A percentile compares a stretch with the other conserved stretches of the same genome.
Conservation (phyloP, 805 yeast species). For the Debaryomyces maramus region DNA sequence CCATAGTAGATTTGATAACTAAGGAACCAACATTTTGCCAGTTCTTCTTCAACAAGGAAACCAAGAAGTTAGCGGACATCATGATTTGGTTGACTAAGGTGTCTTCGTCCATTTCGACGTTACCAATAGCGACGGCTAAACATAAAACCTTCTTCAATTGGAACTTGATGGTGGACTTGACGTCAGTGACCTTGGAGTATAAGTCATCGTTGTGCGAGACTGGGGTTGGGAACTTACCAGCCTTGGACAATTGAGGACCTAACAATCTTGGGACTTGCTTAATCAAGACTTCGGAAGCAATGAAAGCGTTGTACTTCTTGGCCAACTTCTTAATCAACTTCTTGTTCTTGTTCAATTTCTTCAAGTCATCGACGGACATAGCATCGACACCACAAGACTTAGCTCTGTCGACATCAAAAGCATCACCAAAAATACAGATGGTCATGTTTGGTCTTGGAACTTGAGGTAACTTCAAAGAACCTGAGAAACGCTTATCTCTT, state of each 20-base stretch:
- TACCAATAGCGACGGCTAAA: slow-evolving; percentile 98
- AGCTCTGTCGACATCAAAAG: slow-evolving; percentile 99
- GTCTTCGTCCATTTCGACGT: slow-evolving; percentile 99
- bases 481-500: slow-evolving; percentile 99
- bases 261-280: slow-evolving; percentile 99
- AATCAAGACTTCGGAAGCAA: slow-evolving; percentile 98
- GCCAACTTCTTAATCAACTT: slow-evolving; percentile 99
- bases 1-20: slow-evolving; percentile 99
- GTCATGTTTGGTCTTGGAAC: slow-evolving; percentile 99
- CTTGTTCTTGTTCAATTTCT: slow-evolving; percentile 99
- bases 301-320: slow-evolving; percentile 99
- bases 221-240: slow-evolving; percentile 99
- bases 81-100: slow-evolving; percentile 94
- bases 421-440: slow-evolving; percentile 99
- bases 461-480: slow-evolving; percentile 95
- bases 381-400: slow-evolving; percentile 99
- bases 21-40: slow-evolving; percentile 99
- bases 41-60: slow-evolving; percentile 99
- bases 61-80: slow-evolving; percentile 99
- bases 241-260: slow-evolving; percentile 99
- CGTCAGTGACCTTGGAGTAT: slow-evolving; percentile 93
- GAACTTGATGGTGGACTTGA: slow-evolving; percentile 99
- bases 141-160: slow-evolving; percentile 99
- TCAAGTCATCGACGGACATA: slow-evolving; percentile 99
- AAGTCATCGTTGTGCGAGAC: slow-evolving; percentile 99